Base-by-base conservation (phyloP, 495 filamentous ascomycete species). In the Penicillium silybi region DNA sequence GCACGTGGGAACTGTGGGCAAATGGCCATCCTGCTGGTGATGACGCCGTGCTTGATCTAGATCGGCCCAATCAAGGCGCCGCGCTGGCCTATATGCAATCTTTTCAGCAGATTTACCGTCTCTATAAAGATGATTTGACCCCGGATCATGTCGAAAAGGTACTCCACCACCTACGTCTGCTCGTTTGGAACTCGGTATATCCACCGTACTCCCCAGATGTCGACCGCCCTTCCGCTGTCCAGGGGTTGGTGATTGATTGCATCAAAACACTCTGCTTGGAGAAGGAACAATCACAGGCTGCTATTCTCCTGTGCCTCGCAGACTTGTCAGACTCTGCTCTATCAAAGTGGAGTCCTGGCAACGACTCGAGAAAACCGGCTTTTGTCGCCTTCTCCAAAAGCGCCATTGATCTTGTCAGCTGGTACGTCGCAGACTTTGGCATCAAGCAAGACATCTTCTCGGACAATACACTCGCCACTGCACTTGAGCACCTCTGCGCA, bases 371-470 rank as follows among this genome's bases (percentile, higher is more conserved):
- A 46, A 80, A 75, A 53, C 84, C 87, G 2, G 90, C 88, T 1
- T 97, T 88, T 62, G 82, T 98, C 43, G 90, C 93, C 16, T 80
- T 97, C 60, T 91, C 91, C 0, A 89, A 86, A 62, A 77, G 82
- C 18, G 78, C 84, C 41, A 93, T 95, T 72, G 73, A 77, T 15
- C 75, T 91, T 29, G 65, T 92, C 0, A 76, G 85, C 57, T 75
- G 71, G 44, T 77, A 92, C 23, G 71, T 91, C 17, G 61, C 82
- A 17, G 71, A 79, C 16, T 82, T 89, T 48, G 82, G 83, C 4
- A 70, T 76, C 9, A 84, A 86, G 39, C 56, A 65, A 25, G 81
- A 88, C 41, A 80, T 92, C 3, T 90, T 90, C 58, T 69, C 66
- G 5, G 82, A 81, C 27, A 81, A 77, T 6, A 78, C 88, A 9